Conservation (phyloP, 108 stramenopile genomes). For the Seminavis robusta region DNA sequence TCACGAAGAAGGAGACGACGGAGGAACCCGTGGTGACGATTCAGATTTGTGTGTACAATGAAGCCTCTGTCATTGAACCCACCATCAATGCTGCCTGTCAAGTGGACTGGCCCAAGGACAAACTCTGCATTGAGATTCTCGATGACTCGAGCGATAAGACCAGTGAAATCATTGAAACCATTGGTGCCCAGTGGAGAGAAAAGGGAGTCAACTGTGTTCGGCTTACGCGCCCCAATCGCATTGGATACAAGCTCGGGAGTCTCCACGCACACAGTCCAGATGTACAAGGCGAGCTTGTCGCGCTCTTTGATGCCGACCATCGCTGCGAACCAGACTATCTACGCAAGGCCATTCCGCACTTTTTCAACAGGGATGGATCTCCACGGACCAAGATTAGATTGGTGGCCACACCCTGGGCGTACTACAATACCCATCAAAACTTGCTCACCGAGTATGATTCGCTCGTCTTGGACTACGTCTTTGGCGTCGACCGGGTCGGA, state of each 20-base stretch:
- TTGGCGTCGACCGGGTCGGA: constrained; percentile 12
- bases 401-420: constrained; percentile 25
- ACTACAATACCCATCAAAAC: constrained; percentile 26
- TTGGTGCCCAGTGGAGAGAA: constrained; percentile 1
- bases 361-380: constrained; percentile 7
- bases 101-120: constrained; percentile 23
- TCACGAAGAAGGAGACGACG: no score
- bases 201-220: constrained; percentile 1
- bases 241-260: constrained; percentile 25
- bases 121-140: constrained; percentile 14
- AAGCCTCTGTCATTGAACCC: constrained; percentile 15
- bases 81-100: constrained; percentile 19
- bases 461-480: constrained; percentile 6
- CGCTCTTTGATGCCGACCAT: constrained; percentile 28
- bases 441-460: constrained; percentile 23
- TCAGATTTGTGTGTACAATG: constrained; percentile 28
- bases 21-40: constrained; percentile 31
- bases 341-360: constrained; percentile 9
- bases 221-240: constrained; percentile 10
- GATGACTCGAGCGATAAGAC: constrained; percentile 28
- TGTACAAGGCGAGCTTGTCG: constrained; percentile 24
- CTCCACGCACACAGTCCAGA: not conserved
- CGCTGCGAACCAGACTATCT: constrained; percentile 12
- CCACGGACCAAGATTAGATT: constrained; percentile 6
- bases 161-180: constrained; percentile 2